Evolutionary conservation across 495 filamentous ascomycete genomes (phyloP).

Genomic region (Penicillium turbatum): DNA sequence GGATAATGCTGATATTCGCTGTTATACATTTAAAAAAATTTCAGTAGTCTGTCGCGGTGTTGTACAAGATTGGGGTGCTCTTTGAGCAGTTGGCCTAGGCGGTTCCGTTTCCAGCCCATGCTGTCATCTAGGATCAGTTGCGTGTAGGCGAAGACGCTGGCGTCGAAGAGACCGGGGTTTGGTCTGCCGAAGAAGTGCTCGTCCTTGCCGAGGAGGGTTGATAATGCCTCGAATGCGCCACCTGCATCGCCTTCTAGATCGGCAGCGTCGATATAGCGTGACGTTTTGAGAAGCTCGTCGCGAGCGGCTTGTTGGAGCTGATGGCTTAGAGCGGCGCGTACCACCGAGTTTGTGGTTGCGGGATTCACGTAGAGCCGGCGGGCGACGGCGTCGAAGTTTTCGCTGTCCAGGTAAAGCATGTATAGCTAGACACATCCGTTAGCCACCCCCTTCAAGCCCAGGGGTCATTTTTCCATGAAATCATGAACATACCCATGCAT

Average conservation of each 20-base stretch:
- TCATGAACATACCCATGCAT: conserved; percentile 66
- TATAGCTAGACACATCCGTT: conserved; percentile 54
- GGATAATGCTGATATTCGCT: background rate
- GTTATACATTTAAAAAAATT: conserved; percentile 31
- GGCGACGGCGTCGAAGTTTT: conserved; percentile 61
- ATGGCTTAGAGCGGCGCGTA: conserved; percentile 57
- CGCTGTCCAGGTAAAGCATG: conserved; percentile 66
- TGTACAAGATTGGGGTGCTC: conserved; percentile 48
- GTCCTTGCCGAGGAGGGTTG: conserved; percentile 59
- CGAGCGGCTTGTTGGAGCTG: conserved; percentile 68
- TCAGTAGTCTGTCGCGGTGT: conserved; percentile 49
- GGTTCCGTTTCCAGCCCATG: conserved; percentile 54
- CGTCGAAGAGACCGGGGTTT: conserved; percentile 74
- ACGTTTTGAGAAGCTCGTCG: conserved; percentile 64
- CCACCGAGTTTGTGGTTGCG: conserved; percentile 54
- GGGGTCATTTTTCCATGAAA: background rate
- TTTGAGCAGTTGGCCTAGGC: conserved; percentile 37
- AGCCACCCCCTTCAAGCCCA: background rate
- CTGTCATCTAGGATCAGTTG: conserved; percentile 64
- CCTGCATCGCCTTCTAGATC: conserved; percentile 63
- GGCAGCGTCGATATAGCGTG: conserved; percentile 55
- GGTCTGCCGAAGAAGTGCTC: conserved; percentile 62
- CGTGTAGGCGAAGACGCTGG: conserved; percentile 87
- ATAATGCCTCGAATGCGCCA: conserved; percentile 72
- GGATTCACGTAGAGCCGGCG: conserved; percentile 64